Evolutionary conservation across 2,329 filamentous ascomycete species (phyloP).

Genomic region (Cytospora piceae): DNA sequence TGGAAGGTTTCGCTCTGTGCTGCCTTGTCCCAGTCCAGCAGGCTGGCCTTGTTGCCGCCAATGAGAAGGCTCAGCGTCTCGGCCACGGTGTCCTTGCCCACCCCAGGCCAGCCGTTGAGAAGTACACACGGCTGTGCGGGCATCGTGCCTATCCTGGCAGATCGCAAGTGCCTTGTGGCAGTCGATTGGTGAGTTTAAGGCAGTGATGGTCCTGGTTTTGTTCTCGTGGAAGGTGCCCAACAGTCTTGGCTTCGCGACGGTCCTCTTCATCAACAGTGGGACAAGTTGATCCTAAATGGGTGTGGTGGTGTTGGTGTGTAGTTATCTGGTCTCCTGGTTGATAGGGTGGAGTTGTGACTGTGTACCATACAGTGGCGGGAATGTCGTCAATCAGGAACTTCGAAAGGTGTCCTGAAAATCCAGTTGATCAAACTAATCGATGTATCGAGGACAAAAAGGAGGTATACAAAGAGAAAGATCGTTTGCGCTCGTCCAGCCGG

Average conservation of each 20-base stretch:
- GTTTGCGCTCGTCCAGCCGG: neutral
- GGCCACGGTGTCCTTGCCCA: conserved; percentile 40
- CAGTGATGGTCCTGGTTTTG: neutral
- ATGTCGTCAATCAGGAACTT: neutral
- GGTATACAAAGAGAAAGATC: neutral
- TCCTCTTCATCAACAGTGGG: neutral
- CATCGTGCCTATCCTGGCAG: neutral
- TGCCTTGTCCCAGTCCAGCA: conserved; percentile 32
- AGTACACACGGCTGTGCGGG: conserved; percentile 36
- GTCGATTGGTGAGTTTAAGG: neutral
- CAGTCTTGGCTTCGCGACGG: neutral
- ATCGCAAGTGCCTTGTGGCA: neutral
- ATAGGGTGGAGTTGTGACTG: neutral
- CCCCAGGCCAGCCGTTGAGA: conserved; percentile 42
- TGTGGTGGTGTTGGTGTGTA: neutral
- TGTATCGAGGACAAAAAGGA: neutral
- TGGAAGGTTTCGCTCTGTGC: conserved; percentile 21
- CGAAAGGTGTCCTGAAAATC: neutral
- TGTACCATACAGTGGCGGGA: neutral
- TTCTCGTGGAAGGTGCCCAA: neutral
- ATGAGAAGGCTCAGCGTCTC: conserved; percentile 39
- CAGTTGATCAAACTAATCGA: neutral
- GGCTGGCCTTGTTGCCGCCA: conserved; percentile 38
- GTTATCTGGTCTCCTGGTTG: neutral
- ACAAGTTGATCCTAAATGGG: neutral